phyloP scores from a whole-genome alignment of 495 filamentous ascomycete species.

The Arthonia radiata region DNA sequence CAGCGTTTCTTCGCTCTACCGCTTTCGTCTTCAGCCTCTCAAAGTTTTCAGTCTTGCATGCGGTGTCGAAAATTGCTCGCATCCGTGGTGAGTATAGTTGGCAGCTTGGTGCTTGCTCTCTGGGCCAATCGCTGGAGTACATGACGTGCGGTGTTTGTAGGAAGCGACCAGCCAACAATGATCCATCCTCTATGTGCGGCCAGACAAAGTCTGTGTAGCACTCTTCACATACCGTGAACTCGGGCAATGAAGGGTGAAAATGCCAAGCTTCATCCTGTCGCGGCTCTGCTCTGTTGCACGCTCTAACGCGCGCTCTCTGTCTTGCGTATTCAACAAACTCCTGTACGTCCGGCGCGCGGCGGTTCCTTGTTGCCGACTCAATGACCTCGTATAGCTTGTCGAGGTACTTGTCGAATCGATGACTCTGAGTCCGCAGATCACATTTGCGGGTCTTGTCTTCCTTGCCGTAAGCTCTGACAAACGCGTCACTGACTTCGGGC shows the following conservation, averaged over 20 bases:
- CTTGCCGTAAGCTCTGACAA: slow-evolving; percentile 7
- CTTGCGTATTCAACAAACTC: slow-evolving; percentile 26
- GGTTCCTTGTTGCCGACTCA: slow-evolving; percentile 16
- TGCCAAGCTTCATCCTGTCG: slow-evolving; percentile 28
- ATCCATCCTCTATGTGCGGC: slow-evolving; percentile 27
- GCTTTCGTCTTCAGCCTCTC: slow-evolving; percentile 21
- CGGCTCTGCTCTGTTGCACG: slow-evolving; percentile 29
- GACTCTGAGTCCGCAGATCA: slow-evolving; percentile 7
- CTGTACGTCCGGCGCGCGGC: slow-evolving; percentile 19
- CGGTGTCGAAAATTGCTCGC: slow-evolving; percentile 34
- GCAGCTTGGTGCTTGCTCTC: slow-evolving; percentile 35
- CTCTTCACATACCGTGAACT: slow-evolving; percentile 44
- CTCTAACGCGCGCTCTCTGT: slow-evolving; percentile 22
- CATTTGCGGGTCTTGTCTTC: slow-evolving; percentile 6
- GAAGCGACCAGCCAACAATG: slow-evolving; percentile 32
- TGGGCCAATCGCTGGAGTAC: slow-evolving; percentile 20
- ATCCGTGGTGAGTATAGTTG: slow-evolving; percentile 57
- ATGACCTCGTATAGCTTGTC: slow-evolving; percentile 32
- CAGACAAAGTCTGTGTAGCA: slow-evolving; percentile 33
- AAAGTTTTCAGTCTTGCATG: slow-evolving; percentile 32
- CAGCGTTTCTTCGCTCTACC: slow-evolving; percentile 19
- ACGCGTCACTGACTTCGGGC: slow-evolving; percentile 11
- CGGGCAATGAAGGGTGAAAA: slow-evolving; percentile 33
- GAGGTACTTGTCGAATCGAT: slow-evolving; percentile 32
- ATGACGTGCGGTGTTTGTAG: slow-evolving; percentile 19